phyloP scores from a whole-genome alignment of 768 basidiomycete genomes.

The Tulasnella sp. region DNA sequence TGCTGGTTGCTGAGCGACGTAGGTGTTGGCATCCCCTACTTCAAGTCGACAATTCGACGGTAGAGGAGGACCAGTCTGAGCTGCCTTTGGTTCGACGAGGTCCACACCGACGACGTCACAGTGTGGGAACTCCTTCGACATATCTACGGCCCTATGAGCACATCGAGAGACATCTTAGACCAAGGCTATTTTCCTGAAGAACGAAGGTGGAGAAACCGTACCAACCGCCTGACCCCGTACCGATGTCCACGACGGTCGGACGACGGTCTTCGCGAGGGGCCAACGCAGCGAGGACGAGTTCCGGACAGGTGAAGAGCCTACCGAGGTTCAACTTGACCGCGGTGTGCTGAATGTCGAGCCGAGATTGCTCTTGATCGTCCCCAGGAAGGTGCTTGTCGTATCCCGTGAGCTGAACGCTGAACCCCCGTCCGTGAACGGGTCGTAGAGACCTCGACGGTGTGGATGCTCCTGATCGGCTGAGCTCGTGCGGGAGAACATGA shows the following conservation, averaged over 20 bases:
- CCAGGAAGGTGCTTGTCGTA: neutral
- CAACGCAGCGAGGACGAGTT: slow-evolving; percentile 10
- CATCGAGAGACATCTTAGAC: neutral
- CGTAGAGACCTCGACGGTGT: neutral
- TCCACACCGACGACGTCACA: slow-evolving; percentile 15
- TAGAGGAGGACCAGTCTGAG: neutral
- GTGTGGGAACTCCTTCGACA: slow-evolving; percentile 14
- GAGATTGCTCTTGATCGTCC: slow-evolving; percentile 8
- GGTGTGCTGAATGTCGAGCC: slow-evolving; percentile 8
- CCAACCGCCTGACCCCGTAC: slow-evolving; percentile 14
- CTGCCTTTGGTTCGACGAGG: slow-evolving; percentile 4
- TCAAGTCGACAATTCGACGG: neutral
- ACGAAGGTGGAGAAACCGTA: neutral
- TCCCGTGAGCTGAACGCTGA: neutral
- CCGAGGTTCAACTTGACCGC: neutral
- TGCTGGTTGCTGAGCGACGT: neutral
- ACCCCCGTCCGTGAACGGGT: neutral
- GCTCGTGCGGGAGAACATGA: neutral
- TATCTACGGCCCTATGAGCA: slow-evolving; percentile 11
- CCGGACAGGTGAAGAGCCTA: slow-evolving; percentile 6
- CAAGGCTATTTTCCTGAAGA: neutral
- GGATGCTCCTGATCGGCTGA: neutral
- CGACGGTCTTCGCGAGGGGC: slow-evolving; percentile 1
- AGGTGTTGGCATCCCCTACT: neutral
- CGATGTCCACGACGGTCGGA: slow-evolving; percentile 13